Percentiles rank a stretch among this genome's conserved stretches.
Conservation (phyloP, 176 grass and related monocot species). For the Thalia dealbata region DNA sequence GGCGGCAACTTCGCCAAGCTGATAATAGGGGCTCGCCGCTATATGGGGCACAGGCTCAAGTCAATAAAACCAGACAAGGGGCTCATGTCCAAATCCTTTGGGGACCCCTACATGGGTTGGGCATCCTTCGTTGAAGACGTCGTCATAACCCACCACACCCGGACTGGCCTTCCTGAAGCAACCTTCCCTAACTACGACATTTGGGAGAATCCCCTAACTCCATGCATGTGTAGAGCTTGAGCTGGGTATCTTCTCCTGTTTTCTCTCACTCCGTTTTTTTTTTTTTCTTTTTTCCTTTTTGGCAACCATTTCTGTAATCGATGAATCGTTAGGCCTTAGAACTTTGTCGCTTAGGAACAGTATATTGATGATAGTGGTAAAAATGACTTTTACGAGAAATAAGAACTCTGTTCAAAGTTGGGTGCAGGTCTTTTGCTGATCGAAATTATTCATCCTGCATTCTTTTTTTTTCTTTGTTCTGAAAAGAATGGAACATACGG, state of each 20-base stretch:
- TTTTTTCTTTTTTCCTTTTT: neutral
- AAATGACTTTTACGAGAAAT: neutral
- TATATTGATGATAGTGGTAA: neutral
- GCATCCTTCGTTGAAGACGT: conserved; percentile 77
- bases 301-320: neutral
- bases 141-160: conserved; percentile 71
- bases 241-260: conserved; percentile 23
- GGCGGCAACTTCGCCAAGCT: conserved; percentile 90
- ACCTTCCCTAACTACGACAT: conserved; percentile 93
- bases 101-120: conserved; percentile 85
- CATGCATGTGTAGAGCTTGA: conserved; percentile 84
- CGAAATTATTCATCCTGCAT: too few relatives aligned
- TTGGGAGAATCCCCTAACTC: conserved; percentile 91
- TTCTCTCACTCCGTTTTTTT: conserved; percentile 20
- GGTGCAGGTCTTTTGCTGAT: too few relatives aligned
- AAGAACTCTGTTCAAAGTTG: neutral
- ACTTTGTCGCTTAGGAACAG: neutral
- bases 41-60: conserved; percentile 83
- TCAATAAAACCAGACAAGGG: conserved; percentile 97
- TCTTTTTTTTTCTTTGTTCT: too few relatives aligned
- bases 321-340: neutral
- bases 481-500: too few relatives aligned
- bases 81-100: conserved; percentile 83
- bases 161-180: conserved; percentile 72
- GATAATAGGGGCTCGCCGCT: conserved; percentile 77